Base-by-base conservation (phyloP, 2,329 filamentous ascomycete species). In the Cercospora sp. region DNA sequence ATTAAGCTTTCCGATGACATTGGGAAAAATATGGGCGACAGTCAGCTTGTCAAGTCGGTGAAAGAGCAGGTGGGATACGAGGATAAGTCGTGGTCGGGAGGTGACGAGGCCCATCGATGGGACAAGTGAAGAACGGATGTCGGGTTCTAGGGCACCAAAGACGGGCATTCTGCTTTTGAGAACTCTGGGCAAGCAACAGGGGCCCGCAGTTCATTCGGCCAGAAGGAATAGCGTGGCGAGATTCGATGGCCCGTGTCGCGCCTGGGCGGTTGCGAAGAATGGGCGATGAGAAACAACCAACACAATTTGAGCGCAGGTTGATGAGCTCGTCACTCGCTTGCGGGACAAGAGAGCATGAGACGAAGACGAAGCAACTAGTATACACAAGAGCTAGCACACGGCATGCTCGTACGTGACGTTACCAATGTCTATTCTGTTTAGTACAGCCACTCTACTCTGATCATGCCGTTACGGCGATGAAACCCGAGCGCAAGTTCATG, bases 21-120 rank as follows among this genome's bases (percentile, higher is more conserved):
- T 72, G 88, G 93, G 57, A 99, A 99, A 85, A 99, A 99, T 76
- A 98, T 93, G 0, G 95, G 95, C 7, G 91, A 97, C 76, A 87
- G 89, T 74, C 85, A 85, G 20, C 92, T 90, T 1, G 91, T 99
- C 0, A 84, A 89, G 66, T 87, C 89, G 72, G 93, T 98, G 70
- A 99, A 99, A 86, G 85, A 87, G 75, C 86, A 91, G 70, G 85
- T 97, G 51, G 93, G 93, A 0, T 98, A 99, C 77, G 85, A 90
- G 4, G 94, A 98, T 81, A 90, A 91, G 73, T 84, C 88, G 30
- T 97, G 95, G 93, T 85, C 86, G 66, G 90, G 89, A 5, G 94
- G 92, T 9, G 91, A 97, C 74, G 94, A 98, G 83, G 90, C 88
- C 31, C 87, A 87, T 62, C 85, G 94, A 77, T 97, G 94, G 94